Base-by-base conservation (phyloP, 108 stramenopile genomes). In the Nannochloropsis granulata region DNA sequence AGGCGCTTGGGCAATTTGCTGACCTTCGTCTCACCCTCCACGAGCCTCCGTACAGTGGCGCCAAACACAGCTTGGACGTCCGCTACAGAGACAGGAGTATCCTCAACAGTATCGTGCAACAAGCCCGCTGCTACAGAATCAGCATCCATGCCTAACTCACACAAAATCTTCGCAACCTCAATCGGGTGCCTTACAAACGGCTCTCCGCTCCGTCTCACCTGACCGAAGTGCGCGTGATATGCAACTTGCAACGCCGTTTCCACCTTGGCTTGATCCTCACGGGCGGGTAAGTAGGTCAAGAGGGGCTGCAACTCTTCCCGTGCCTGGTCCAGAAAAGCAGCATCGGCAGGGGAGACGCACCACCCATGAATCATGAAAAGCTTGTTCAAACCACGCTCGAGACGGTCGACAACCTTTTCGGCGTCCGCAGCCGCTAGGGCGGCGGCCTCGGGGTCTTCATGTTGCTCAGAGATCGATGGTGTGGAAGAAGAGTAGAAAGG, bases 21-120 rank as follows among this genome's bases (percentile, higher is more conserved):
- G 23, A 89, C 84, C 86, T 89, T 89, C 79, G 97, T 97, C 84
- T 97, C 97, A 13, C 97, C 97, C 88, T 96, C 96, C 26, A 97
- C 97, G 82, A 97, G 96, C 26, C 88, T 87, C 82, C 92, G 86
- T 10, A 96, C 96, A 43, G 92, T 92, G 8, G 80, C 43, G 12
- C 97, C 97, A 90, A 97, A 97, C 89, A 95, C 91, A 25, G 91
- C 91, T 90, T 96, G 95, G 23, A 97, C 90, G 44, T 95, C 92
- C 81, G 91, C 93, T 85, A 97, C 94, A 24, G 96, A 94, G 56
- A 97, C 85, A 34, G 94, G 93, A 1, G 97, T 97, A 90, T 97
- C 97, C 89, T 97, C 97, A 25, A 97, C 97, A 11, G 97, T 97
- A 91, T 97, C 97, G 90, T 97, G 97, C 2, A 97, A 91, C 24